phyloP scores from a whole-genome alignment of 495 filamentous ascomycete species.

The Cercophora samala region DNA sequence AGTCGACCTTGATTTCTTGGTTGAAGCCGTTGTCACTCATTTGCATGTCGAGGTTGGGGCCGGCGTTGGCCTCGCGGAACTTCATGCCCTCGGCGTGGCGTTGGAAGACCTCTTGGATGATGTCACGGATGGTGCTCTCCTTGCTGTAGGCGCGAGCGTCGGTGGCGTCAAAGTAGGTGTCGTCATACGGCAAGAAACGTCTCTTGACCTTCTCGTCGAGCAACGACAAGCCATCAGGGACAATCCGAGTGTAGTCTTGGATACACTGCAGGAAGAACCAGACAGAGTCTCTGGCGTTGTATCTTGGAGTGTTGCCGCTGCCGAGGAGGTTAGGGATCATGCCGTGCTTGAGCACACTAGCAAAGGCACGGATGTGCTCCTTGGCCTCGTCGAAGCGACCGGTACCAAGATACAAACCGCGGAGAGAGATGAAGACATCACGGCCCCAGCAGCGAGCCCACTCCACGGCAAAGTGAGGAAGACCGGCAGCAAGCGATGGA shows the following conservation, averaged over 20 bases:
- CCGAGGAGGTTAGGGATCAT: constrained; percentile 96
- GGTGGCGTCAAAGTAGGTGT: constrained; percentile 79
- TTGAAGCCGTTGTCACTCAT: constrained; percentile 93
- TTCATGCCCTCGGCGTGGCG: constrained; percentile 84
- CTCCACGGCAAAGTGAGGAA: constrained; percentile 90
- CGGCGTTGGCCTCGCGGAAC: constrained; percentile 93
- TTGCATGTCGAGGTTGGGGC: constrained; percentile 78
- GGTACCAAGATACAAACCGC: constrained; percentile 84
- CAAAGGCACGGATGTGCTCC: constrained; percentile 94
- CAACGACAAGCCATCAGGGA: constrained; percentile 69
- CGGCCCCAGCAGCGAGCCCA: constrained; percentile 98
- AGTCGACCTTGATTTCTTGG: constrained; percentile 85
- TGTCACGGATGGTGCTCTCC: constrained; percentile 74
- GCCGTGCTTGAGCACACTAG: constrained; percentile 94
- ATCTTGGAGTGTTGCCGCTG: constrained; percentile 83
- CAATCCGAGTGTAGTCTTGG: constrained; percentile 87
- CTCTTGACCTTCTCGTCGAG: constrained; percentile 74
- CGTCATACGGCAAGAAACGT: constrained; percentile 93
- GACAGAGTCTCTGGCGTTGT: constrained; percentile 92
- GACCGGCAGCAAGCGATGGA: constrained; percentile 83
- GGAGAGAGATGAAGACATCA: constrained; percentile 92
- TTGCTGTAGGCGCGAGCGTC: constrained; percentile 84
- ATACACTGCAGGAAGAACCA: constrained; percentile 97
- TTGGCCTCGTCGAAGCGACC: constrained; percentile 82
- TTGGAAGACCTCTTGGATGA: constrained; percentile 91